Base-by-base conservation (phyloP, 2,329 filamentous ascomycete species). In the Parasarocladium wereldwijsianum region DNA sequence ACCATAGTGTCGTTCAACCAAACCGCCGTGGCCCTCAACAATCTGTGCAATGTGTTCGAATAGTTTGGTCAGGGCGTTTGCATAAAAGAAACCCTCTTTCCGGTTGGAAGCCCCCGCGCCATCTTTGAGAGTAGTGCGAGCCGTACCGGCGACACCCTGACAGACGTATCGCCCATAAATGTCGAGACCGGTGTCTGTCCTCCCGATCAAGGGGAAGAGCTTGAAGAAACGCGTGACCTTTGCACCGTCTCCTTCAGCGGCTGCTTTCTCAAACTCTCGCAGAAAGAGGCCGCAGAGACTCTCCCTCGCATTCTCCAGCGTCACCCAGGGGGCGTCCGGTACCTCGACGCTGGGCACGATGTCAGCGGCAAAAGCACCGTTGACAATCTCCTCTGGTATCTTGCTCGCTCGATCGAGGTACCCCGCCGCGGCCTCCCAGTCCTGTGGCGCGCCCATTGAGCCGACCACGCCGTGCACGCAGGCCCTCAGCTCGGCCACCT, bases 1-100 rank as follows among this genome's bases (percentile, higher is more conserved):
- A 2, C 90, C 90, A 47, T 98, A 98, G 52, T 98, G 90, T 26
- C 83, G 74, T 57, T 96, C 86, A 1, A 98, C 87, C 7, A 98
- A 64, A 1, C 75, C 75, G 18, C 87, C 84, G 47, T 98, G 90
- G 2, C 81, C 77, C 44, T 96, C 87, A 14, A 98, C 76, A 39
- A 98, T 94, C 49, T 93, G 83, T 3, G 90, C 87, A 50, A 98
- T 93, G 53, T 98, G 87, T 52, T 96, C 87, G 49, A 98, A 98
- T 26, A 98, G 58, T 47, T 83, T 86, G 4, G 86, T 93, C 38
- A 98, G 60, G 3, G 83, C 78, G 51, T 80, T 87, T 24, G 81
- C 86, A 49, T 93, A 96, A 60, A 94, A 93, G 58, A 86, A 82
- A 4, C 76, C 76, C 36, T 93, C 86, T 43, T 72, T 79, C 13